These are phyloP conservation scores for Paecilomyces niveus DNA, from an alignment of 2,329 filamentous ascomycete genomes.

Conservation along the genomic window DNA sequence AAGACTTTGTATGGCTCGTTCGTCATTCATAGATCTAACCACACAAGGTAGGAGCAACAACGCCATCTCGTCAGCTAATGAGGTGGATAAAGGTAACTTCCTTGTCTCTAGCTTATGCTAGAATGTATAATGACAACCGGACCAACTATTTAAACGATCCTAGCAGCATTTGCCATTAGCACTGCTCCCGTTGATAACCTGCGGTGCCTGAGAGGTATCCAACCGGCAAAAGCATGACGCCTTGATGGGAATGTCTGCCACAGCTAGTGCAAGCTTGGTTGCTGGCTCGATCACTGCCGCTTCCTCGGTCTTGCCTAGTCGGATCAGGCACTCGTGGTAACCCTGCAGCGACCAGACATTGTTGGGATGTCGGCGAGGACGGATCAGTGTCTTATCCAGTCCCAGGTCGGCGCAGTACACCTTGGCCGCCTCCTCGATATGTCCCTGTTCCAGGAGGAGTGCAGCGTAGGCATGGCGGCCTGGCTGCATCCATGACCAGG, in stretches of 20 bases:
- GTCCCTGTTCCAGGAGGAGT: slow-evolving; percentile 54
- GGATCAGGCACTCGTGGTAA: slow-evolving; percentile 58
- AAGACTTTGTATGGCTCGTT: too few relatives aligned
- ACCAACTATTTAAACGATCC: background rate
- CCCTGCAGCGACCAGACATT: slow-evolving; percentile 69
- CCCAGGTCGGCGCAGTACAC: slow-evolving; percentile 55
- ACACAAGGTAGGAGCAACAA: too few relatives aligned
- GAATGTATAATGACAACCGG: too few relatives aligned
- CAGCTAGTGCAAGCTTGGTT: slow-evolving; percentile 43
- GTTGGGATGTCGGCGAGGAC: slow-evolving; percentile 57
- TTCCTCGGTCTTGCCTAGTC: slow-evolving; percentile 41
- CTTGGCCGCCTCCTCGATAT: slow-evolving; percentile 42
- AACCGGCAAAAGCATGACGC: slow-evolving; percentile 49
- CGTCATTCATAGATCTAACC: too few relatives aligned
- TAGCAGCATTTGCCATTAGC: background rate
- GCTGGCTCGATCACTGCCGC: slow-evolving; percentile 38
- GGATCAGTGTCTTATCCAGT: slow-evolving; percentile 48
- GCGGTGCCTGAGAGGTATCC: background rate
- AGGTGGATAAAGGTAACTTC: too few relatives aligned
- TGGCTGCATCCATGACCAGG: slow-evolving; percentile 67
- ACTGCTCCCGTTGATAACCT: background rate
- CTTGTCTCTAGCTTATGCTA: too few relatives aligned
- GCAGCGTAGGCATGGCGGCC: slow-evolving; percentile 59
- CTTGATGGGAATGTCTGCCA: slow-evolving; percentile 51
- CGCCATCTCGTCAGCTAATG: too few relatives aligned